A percentile compares a stretch with the other conserved stretches of the same genome.
Conservation (phyloP, 1,284 basidiomycete species). For the Papiliotrema flavescens region DNA sequence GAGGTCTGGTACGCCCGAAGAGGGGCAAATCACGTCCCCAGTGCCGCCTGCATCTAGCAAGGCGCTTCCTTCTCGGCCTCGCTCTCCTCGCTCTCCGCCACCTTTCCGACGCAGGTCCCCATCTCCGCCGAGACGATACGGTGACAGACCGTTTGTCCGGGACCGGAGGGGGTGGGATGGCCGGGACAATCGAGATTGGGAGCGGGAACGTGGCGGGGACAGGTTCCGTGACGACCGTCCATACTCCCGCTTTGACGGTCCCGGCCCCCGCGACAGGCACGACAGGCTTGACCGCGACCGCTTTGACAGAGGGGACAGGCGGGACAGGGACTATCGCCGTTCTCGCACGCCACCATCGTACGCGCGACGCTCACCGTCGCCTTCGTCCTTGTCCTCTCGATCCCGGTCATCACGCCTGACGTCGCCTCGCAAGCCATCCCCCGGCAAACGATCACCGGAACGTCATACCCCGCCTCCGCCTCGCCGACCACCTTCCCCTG, state of each 20-base stretch:
- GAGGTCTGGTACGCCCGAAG: constrained; percentile 36
- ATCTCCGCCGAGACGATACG: constrained; percentile 12
- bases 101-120: constrained; percentile 12
- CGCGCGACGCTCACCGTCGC: neutral
- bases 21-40: constrained; percentile 41
- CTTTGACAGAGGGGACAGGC: neutral
- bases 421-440: constrained; percentile 7
- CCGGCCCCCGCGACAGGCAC: neutral
- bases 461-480: neutral
- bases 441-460: neutral
- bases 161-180: neutral
- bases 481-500: neutral
- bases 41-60: neutral
- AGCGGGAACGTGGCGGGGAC: constrained; percentile 13
- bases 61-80: constrained; percentile 12
- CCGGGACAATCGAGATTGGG: constrained; percentile 4
- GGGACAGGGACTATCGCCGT: neutral
- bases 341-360: neutral
- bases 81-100: constrained; percentile 8
- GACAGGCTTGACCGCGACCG: neutral
- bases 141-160: neutral
- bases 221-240: constrained; percentile 15
- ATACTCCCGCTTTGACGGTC: neutral
- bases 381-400: constrained; percentile 2
- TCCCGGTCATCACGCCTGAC: constrained; percentile 15